Evolutionary conservation across 2,329 filamentous ascomycete genomes (phyloP).

Genomic region (Neonectria magnoliae): DNA sequence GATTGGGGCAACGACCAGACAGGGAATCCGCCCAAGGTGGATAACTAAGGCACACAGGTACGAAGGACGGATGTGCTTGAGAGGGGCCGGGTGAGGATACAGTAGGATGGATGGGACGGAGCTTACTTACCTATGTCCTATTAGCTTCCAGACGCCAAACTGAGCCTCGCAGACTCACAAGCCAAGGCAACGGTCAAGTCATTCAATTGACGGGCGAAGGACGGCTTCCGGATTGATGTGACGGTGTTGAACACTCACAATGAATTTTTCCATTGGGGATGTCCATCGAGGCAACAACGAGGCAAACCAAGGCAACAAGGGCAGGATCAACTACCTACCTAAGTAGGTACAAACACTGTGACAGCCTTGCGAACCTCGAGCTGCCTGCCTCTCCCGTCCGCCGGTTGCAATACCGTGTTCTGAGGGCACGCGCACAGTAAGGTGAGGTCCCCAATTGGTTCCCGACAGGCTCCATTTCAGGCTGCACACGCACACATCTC

Average conservation of each 20-base stretch:
- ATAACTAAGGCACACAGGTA: slow-evolving; percentile 12
- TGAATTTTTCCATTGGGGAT: neutral
- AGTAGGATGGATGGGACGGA: neutral
- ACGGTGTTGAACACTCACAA: neutral
- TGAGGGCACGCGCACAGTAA: neutral
- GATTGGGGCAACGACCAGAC: slow-evolving; percentile 15
- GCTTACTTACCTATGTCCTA: neutral
- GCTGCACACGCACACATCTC: neutral
- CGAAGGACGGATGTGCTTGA: neutral
- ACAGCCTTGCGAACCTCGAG: slow-evolving; percentile 8
- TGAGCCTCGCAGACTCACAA: neutral
- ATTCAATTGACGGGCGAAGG: no score
- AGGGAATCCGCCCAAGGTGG: slow-evolving; percentile 18
- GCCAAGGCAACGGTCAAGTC: neutral
- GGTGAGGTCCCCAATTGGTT: neutral
- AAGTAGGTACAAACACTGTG: neutral
- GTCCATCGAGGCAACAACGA: neutral
- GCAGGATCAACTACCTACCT: neutral
- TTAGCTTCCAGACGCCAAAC: neutral
- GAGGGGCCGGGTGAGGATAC: slow-evolving; percentile 3
- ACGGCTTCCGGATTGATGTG: no score
- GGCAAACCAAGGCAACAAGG: neutral
- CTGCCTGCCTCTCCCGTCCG: neutral
- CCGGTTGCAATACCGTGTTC: neutral
- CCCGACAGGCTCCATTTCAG: neutral